Evolutionary conservation across 192 early-diverging fungal genomes (phyloP).

Genomic region (Glomus cerebriforme): DNA sequence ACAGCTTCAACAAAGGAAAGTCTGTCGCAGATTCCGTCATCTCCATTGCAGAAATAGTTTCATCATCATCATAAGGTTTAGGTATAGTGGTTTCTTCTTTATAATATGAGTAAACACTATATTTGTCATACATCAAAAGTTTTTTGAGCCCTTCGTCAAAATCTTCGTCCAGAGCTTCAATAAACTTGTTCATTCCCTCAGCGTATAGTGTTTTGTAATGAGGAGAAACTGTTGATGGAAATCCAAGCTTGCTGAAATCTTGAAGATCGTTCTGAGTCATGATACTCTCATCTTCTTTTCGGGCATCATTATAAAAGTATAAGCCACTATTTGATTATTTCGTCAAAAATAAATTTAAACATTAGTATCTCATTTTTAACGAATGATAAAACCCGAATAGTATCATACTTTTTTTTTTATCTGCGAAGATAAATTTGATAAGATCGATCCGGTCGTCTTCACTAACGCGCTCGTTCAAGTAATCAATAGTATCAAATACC

Average conservation of each 20-base stretch:
- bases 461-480: constrained; percentile 29
- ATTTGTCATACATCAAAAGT: not conserved
- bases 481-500: constrained; percentile 34
- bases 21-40: not conserved
- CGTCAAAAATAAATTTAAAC: too few species aligned
- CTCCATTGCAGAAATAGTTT: constrained; percentile 10
- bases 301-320: not conserved
- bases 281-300: not conserved
- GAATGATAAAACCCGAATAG: not conserved
- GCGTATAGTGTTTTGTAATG: not conserved
- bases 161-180: not conserved
- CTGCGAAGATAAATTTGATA: constrained; percentile 28
- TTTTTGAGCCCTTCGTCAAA: not conserved
- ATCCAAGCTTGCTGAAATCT: not conserved
- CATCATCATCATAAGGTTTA: not conserved
- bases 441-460: not conserved
- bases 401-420: constrained; percentile 24
- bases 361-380: too few species aligned
- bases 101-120: not conserved
- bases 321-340: not conserved
- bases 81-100: not conserved
- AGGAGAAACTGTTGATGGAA: not conserved
- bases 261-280: not conserved
- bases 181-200: not conserved
- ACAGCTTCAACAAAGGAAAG: not conserved